These are phyloP conservation scores for Podospora sp. DNA, from an alignment of 495 filamentous ascomycete genomes.

Conservation along the genomic window DNA sequence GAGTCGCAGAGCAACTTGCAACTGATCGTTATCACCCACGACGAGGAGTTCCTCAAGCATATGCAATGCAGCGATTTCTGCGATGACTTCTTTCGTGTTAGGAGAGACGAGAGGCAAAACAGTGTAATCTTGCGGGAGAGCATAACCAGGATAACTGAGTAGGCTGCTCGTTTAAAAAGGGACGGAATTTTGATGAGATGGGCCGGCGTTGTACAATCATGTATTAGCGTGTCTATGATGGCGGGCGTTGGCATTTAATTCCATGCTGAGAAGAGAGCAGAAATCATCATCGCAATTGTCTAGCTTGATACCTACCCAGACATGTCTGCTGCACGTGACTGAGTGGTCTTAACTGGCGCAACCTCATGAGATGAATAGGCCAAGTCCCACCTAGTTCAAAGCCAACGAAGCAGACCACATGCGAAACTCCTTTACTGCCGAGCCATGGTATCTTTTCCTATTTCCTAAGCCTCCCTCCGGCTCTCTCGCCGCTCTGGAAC, in stretches of 20 bases:
- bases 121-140: slow-evolving; percentile 78
- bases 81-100: slow-evolving; percentile 87
- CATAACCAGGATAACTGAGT: slow-evolving; percentile 56
- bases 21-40: slow-evolving; percentile 97
- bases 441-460: too few relatives aligned
- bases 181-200: background rate
- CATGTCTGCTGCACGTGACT: too few relatives aligned
- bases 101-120: slow-evolving; percentile 81
- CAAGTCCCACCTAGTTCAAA: too few relatives aligned
- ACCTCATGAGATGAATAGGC: too few relatives aligned
- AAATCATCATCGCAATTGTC: too few relatives aligned
- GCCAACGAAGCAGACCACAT: too few relatives aligned
- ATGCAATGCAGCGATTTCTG: slow-evolving; percentile 96
- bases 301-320: too few relatives aligned
- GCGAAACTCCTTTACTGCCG: too few relatives aligned
- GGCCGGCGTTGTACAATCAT: background rate
- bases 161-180: background rate
- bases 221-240: background rate
- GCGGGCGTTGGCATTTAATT: slow-evolving; percentile 15
- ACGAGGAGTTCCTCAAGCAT: slow-evolving; percentile 90
- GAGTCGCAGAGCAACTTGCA: slow-evolving; percentile 91
- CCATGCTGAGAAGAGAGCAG: too few relatives aligned
- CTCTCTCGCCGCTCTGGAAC: background rate
- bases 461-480: background rate
- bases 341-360: too few relatives aligned